Evolutionary conservation across 352 stramenopile genomes (phyloP).

Genomic region (Phytophthora melonis): DNA sequence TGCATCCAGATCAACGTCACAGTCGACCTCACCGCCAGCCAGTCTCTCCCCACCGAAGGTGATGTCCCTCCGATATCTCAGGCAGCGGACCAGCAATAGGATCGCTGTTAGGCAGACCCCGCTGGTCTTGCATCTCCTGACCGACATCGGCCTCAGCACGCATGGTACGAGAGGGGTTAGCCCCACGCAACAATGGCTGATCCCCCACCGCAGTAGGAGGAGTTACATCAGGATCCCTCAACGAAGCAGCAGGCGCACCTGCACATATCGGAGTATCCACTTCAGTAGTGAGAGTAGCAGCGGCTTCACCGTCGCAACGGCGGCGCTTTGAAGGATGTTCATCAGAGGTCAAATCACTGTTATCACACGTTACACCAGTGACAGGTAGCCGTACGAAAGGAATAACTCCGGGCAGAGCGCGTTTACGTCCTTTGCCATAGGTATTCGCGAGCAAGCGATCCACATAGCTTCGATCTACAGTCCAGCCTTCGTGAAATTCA

Average conservation of each 20-base stretch:
- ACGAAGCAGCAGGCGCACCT: not conserved
- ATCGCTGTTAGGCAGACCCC: not conserved
- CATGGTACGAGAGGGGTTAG: not conserved
- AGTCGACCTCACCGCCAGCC: not conserved
- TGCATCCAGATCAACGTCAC: not conserved
- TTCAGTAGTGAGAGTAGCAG: not conserved
- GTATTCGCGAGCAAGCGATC: not conserved
- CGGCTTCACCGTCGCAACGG: not conserved
- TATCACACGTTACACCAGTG: not conserved
- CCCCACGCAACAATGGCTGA: not conserved
- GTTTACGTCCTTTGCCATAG: not conserved
- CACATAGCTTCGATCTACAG: not conserved
- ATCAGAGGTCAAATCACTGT: not conserved
- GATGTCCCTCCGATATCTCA: not conserved
- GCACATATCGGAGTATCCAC: not conserved
- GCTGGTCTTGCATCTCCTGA: not conserved
- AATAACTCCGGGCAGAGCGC: not conserved
- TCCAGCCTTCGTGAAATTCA: not conserved
- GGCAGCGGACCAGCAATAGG: not conserved
- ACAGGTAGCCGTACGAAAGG: not conserved
- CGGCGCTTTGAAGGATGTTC: not conserved
- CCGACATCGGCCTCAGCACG: not conserved
- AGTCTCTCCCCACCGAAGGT: not conserved
- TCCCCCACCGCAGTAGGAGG: not conserved
- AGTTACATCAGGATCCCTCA: not conserved